Base-by-base conservation (phyloP, 2,329 filamentous ascomycete species). In the Sporothrix curviconia region DNA sequence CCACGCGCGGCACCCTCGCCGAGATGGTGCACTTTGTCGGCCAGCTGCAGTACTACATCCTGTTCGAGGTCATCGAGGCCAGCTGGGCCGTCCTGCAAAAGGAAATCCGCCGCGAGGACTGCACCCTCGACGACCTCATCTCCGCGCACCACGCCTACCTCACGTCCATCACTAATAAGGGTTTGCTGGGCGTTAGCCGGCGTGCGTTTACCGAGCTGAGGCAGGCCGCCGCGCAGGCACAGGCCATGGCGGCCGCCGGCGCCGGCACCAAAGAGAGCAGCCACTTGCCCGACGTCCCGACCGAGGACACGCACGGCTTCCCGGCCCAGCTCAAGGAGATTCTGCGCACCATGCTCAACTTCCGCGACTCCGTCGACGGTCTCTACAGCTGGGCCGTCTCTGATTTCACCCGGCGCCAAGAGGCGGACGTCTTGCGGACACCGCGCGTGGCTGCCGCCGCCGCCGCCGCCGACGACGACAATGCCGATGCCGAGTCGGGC, bases 1-100 rank as follows among this genome's bases (percentile, higher is more conserved):
- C 81, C 14, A 95, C 92, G 4, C 82, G 92, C 58, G 94, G 92
- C 59, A 85, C 86, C 17, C 84, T 97, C 37, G 92, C 92, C 12
- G 95, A 99, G 72, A 99, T 99, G 94, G 90, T 97, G 15, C 95
- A 99, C 70, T 97, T 99, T 68, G 86, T 97, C 67, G 90, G 90
- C 62, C 94, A 99, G 72, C 80, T 99, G 14, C 94, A 99, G 71
- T 96, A 97, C 75, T 99, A 99, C 71, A 96, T 99, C 64, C 79
- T 99, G 9, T 99, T 97, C 67, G 94, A 99, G 71, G 94, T 99
- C 64, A 97, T 99, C 65, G 94, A 99, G 71, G 87, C 89, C 36
- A 94, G 90, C 50, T 99, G 94, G 95, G 89, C 89, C 61, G 87
- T 92, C 67, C 80, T 99, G 2, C 89, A 96, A 70, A 81, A 83